These are phyloP conservation scores for Solanum corneliomulleri DNA, from an alignment of 257 asterid genomes.

Conservation along the genomic window DNA sequence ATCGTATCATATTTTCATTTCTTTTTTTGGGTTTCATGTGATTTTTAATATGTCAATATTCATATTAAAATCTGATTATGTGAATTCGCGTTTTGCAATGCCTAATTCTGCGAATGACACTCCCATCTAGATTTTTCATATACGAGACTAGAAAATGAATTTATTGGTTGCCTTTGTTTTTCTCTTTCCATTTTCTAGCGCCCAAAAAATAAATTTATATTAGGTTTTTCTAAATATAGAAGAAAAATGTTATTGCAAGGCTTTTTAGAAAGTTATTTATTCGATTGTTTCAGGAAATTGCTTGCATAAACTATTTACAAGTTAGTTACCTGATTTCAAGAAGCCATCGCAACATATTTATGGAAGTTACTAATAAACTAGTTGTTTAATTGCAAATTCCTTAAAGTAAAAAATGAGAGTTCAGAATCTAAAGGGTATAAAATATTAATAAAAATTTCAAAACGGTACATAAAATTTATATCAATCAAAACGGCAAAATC, in stretches of 20 bases:
- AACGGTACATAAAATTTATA: too few relatives aligned
- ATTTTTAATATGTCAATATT: too few relatives aligned
- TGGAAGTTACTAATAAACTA: neutral
- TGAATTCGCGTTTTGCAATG: neutral
- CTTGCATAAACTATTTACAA: neutral
- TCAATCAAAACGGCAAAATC: too few relatives aligned
- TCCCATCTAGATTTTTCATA: neutral
- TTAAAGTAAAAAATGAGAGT: too few relatives aligned
- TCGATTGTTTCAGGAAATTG: too few relatives aligned
- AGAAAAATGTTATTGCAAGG: too few relatives aligned
- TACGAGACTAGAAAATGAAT: neutral
- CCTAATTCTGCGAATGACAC: neutral
- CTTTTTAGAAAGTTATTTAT: neutral
- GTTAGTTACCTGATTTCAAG: neutral
- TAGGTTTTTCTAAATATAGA: too few relatives aligned
- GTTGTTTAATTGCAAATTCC: neutral
- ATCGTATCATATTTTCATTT: too few relatives aligned
- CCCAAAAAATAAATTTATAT: too few relatives aligned
- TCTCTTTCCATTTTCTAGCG: neutral
- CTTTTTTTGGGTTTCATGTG: too few relatives aligned
- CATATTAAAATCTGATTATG: neutral
- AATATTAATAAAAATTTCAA: too few relatives aligned
- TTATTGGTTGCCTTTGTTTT: neutral
- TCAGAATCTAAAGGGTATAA: too few relatives aligned
- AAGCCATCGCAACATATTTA: neutral